phyloP scores from a whole-genome alignment of 768 basidiomycete species.

The Amanita brunnescens region DNA sequence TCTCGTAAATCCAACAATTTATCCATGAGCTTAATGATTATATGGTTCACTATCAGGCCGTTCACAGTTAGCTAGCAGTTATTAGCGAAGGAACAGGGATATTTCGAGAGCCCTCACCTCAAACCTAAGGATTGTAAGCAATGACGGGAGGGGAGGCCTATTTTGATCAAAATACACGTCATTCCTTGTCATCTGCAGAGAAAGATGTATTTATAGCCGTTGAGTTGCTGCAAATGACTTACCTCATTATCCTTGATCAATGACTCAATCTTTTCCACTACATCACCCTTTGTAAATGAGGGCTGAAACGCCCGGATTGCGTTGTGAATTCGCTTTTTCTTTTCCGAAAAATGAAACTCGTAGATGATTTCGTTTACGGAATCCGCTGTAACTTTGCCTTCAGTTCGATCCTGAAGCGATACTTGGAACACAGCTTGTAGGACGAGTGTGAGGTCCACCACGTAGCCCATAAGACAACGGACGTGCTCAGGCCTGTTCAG shows the following conservation, averaged over 20 bases:
- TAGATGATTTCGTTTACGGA: neutral
- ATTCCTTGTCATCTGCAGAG: neutral
- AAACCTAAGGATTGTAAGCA: neutral
- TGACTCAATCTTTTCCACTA: neutral
- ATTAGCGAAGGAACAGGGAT: neutral
- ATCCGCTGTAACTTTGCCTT: neutral
- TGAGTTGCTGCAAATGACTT: too few species aligned
- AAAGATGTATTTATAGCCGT: neutral
- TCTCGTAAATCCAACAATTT: neutral
- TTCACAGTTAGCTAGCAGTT: neutral
- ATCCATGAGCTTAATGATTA: neutral
- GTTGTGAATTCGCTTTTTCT: neutral
- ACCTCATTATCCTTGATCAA: neutral
- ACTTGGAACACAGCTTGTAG: neutral
- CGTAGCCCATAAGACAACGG: slow-evolving; percentile 3
- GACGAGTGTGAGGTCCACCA: neutral
- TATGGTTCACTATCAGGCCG: neutral
- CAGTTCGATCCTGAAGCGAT: neutral
- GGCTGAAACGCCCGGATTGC: neutral
- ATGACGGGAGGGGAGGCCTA: neutral
- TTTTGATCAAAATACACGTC: neutral
- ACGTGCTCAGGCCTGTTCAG: neutral
- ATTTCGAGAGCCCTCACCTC: neutral
- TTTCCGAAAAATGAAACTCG: neutral
- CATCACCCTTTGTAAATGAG: neutral